Evolutionary conservation across 2,329 filamentous ascomycete species (phyloP), one percentile per base, ranked within the genome.

Genomic region (Neodidymelliopsis sp.): DNA sequence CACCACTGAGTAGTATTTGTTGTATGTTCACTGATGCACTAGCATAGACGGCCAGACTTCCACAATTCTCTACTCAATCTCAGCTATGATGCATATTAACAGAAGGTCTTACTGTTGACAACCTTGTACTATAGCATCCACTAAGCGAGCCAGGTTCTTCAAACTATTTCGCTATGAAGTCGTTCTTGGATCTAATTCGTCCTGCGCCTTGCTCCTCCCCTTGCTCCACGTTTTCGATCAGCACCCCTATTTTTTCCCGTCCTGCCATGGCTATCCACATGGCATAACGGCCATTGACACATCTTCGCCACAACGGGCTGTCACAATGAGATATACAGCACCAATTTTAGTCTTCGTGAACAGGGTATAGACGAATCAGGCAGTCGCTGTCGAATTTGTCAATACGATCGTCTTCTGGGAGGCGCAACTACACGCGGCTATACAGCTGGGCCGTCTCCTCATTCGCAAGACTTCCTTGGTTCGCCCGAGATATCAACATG

Each of bases 71-170:
- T n/a, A n/a, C n/a, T n/a, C n/a, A n/a, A n/a, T n/a, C n/a, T n/a
- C n/a, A n/a, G n/a, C n/a, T n/a, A n/a, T n/a, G n/a, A n/a, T n/a
- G n/a, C n/a, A n/a, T n/a, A n/a, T n/a, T n/a, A n/a, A n/a, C n/a
- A n/a, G n/a, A n/a, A n/a, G n/a, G n/a, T n/a, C n/a, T n/a, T n/a
- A n/a, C n/a, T n/a, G n/a, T n/a, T 10, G 19, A 16, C 18, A 62
- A 47, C 66, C 66, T 60, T 62, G 65, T 45, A 20, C 52, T 60
- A 67, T 70, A 70, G 40, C 48, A 49, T 15, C 40, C 52, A 47
- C 49, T 59, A 55, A 44, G 38, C 59, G 51, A 54, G 30, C 56
- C 47, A 55, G 41, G 39, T 27, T 48, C 43, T 24, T 40, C 35
- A 25, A 52, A 41, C 36, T 43, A 38, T 39, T 44, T 24, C 20